Evolutionary conservation across 768 basidiomycete species (phyloP), one percentile per base, ranked within the genome.

Genomic region (Tricholoma matsutake): DNA sequence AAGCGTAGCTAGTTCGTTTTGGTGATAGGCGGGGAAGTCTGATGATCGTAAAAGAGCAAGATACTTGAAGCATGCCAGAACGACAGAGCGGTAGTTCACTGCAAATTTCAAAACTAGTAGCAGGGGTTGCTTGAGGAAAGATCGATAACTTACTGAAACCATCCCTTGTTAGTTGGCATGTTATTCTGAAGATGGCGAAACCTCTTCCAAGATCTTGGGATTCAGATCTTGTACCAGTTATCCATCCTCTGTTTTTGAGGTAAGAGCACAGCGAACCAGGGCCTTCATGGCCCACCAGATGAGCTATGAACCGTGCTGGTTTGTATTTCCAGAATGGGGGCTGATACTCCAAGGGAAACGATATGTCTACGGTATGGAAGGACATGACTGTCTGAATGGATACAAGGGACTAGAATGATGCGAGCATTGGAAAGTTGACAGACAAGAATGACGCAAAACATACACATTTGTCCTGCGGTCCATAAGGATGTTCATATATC

Each of bases 221-320:
- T 1, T 90, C 93, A 47, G 86, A 80, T 58, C 81, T 85, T 54
- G 98, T 77, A 11, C 80, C 79, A 29, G 88, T 93, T 37, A 91
- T 82, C 94, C 94, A 96, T 2, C 93, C 92, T 68, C 89, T 90
- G 63, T 81, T 80, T 76, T 96, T 98, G 59, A 99, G 80, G 71
- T 94, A 94, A 0, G 94, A 92, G 67, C 92, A 83, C 31, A 98
- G 75, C 0, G 96, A 98, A 1, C 96, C 96, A 35, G 89, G 86
- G 1, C 95, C 95, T 75, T 98, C 95, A 69, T 98, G 94, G 0
- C 95, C 95, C 32, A 94, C 74, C 68, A 96, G 87, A 69, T 95
- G 91, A 3, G 86, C 80, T 22, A 98, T 70, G 72, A 92, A 89
- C 58, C 83, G 72, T 5, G 79, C 84, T 4, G 96, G 94, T 74